phyloP scores from a whole-genome alignment of 306 rosid genomes.

The Sesbania bispinosa region DNA sequence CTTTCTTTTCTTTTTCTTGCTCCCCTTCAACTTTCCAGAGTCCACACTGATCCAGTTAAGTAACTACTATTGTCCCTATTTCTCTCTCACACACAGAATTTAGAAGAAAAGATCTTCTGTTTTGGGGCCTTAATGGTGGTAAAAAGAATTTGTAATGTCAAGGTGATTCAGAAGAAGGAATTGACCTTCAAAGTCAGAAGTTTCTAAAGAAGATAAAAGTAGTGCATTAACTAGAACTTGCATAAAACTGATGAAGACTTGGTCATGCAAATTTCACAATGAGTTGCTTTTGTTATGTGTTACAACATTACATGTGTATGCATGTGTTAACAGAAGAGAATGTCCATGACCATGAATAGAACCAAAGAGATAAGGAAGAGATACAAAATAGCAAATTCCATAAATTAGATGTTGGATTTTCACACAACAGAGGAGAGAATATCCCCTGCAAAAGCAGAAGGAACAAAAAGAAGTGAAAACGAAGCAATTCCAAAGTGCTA shows the following conservation, averaged over 20 bases:
- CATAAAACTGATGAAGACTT: slow-evolving; percentile 14
- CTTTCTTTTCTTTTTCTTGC: slow-evolving; percentile 9
- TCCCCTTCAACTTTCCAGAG: background rate
- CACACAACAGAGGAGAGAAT: slow-evolving; percentile 39
- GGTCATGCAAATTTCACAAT: background rate
- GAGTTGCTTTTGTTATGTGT: background rate
- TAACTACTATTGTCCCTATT: slow-evolving; percentile 5
- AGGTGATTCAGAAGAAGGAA: slow-evolving; percentile 9
- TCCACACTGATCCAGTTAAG: background rate
- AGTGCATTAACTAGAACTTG: slow-evolving; percentile 13
- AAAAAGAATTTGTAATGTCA: background rate
- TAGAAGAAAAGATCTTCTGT: background rate
- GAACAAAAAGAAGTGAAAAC: slow-evolving; percentile 35
- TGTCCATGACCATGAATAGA: slow-evolving; percentile 30
- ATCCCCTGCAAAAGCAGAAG: slow-evolving; percentile 46
- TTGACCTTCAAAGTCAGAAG: background rate
- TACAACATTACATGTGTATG: slow-evolving; percentile 14
- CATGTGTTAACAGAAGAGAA: slow-evolving; percentile 33
- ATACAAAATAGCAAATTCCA: slow-evolving; percentile 5
- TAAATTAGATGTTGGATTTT: slow-evolving; percentile 34
- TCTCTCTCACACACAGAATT: slow-evolving; percentile 9
- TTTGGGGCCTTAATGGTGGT: background rate
- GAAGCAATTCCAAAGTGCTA: slow-evolving; percentile 46
- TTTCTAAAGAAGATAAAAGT: background rate
- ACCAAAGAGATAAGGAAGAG: slow-evolving; percentile 17